Evolutionary conservation across 2,329 filamentous ascomycete genomes (phyloP).

Genomic region (Phoma sp.): DNA sequence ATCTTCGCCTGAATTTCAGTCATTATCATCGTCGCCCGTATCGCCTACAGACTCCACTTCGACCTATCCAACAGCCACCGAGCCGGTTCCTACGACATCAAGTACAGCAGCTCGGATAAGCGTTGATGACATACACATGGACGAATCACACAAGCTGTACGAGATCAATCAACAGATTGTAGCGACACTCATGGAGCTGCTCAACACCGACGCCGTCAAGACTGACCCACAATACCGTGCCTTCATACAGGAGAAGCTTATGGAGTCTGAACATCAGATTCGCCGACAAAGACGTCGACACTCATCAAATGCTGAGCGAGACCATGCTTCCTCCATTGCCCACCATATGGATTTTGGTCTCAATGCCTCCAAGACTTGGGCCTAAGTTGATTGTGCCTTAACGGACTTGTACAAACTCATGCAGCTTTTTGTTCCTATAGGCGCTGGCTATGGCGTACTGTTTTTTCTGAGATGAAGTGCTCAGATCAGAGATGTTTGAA

Average conservation of each 20-base stretch:
- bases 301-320: slow-evolving; percentile 43
- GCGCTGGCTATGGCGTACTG: slow-evolving; percentile 21
- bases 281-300: slow-evolving; percentile 51
- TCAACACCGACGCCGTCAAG: slow-evolving; percentile 60
- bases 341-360: slow-evolving; percentile 42
- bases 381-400: slow-evolving; percentile 11
- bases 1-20: slow-evolving; percentile 46
- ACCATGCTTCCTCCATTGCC: slow-evolving; percentile 45
- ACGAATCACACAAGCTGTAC: slow-evolving; percentile 55
- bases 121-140: slow-evolving; percentile 41
- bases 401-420: neutral
- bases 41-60: slow-evolving; percentile 32
- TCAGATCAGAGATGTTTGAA: slow-evolving; percentile 35
- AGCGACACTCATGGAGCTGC: slow-evolving; percentile 59
- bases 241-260: slow-evolving; percentile 60
- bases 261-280: slow-evolving; percentile 61
- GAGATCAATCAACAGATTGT: slow-evolving; percentile 62
- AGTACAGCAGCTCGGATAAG: slow-evolving; percentile 26
- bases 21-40: slow-evolving; percentile 42
- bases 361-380: slow-evolving; percentile 38
- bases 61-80: slow-evolving; percentile 32
- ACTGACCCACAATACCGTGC: slow-evolving; percentile 53
- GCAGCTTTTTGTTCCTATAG: neutral
- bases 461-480: slow-evolving; percentile 40
- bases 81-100: slow-evolving; percentile 29